Conservation (phyloP, 257 asterid species). For the Primulina eburnea region DNA sequence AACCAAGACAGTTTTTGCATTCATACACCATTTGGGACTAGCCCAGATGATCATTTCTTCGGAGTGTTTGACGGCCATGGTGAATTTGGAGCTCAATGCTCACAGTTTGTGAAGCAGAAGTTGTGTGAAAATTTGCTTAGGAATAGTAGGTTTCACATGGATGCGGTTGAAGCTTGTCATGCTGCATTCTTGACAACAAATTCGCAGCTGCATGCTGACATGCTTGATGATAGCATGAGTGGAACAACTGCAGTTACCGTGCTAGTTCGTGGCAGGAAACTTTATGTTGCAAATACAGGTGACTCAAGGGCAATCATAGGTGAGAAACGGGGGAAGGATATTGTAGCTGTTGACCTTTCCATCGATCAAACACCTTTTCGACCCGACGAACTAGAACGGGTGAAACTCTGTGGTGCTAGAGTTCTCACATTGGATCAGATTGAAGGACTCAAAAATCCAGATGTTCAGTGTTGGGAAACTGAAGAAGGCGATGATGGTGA, state of each 20-base stretch:
- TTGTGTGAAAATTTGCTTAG: conserved; percentile 88
- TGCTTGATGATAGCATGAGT: conserved; percentile 93
- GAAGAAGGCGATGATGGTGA: conserved; percentile 98
- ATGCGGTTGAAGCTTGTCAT: conserved; percentile 81
- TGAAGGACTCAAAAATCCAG: conserved; percentile 83
- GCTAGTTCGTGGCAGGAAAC: conserved; percentile 67
- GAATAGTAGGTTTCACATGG: conserved; percentile 54
- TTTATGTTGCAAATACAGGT: conserved; percentile 83
- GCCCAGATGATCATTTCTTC: conserved; percentile 71
- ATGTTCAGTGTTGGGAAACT: conserved; percentile 89
- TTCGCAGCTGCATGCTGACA: conserved; percentile 70
- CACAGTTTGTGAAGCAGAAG: conserved; percentile 75
- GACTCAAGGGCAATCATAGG: conserved; percentile 93
- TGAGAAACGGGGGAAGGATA: conserved; percentile 63
- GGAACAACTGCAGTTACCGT: conserved; percentile 92
- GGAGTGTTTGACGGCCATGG: conserved; percentile 99
- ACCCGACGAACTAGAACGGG: conserved; percentile 81
- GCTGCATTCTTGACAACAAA: conserved; percentile 75
- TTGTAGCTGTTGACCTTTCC: conserved; percentile 83
- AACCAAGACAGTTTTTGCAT: conserved; percentile 96
- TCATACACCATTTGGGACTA: conserved; percentile 88
- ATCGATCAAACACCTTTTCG: conserved; percentile 91
- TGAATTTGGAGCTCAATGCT: conserved; percentile 88
- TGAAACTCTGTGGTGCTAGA: conserved; percentile 91
- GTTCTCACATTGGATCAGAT: conserved; percentile 97